phyloP scores from a whole-genome alignment of 75 land plant species.

The Picea sitchensis region DNA sequence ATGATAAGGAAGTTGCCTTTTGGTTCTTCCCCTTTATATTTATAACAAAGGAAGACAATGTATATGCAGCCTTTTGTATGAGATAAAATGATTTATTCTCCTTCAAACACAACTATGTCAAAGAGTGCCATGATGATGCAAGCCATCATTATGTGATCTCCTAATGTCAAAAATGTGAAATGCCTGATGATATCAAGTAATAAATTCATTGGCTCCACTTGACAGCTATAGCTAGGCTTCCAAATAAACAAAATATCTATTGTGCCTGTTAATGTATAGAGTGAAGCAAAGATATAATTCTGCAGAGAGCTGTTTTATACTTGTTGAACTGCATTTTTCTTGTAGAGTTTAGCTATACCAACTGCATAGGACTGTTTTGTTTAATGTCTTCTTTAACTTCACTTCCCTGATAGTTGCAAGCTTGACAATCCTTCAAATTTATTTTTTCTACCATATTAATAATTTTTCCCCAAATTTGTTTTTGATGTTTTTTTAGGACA shows the following conservation, averaged over 20 bases:
- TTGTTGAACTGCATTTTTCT: not conserved
- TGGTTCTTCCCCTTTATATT: conserved; percentile 1
- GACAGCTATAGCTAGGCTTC: not conserved
- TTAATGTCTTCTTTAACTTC: not conserved
- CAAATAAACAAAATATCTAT: not conserved
- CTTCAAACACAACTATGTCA: not conserved
- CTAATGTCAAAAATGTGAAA: not conserved
- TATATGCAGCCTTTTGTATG: not conserved
- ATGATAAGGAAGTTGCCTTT: not conserved
- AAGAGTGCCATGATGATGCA: not conserved
- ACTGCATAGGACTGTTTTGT: not conserved
- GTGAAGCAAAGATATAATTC: not conserved
- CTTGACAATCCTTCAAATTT: not conserved
- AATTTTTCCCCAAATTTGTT: not conserved
- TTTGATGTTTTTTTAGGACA: conserved; percentile 53
- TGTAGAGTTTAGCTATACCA: not conserved
- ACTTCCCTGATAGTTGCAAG: not conserved
- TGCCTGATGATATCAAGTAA: not conserved
- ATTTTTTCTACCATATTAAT: not conserved
- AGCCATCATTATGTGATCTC: not conserved
- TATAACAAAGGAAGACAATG: not conserved
- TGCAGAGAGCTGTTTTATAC: not conserved
- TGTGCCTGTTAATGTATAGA: not conserved
- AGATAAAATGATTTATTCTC: not conserved
- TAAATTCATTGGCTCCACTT: not conserved